These are phyloP conservation scores for Planoprotostelium fungivorum DNA, from an alignment of 78 protist species.

Conservation along the genomic window DNA sequence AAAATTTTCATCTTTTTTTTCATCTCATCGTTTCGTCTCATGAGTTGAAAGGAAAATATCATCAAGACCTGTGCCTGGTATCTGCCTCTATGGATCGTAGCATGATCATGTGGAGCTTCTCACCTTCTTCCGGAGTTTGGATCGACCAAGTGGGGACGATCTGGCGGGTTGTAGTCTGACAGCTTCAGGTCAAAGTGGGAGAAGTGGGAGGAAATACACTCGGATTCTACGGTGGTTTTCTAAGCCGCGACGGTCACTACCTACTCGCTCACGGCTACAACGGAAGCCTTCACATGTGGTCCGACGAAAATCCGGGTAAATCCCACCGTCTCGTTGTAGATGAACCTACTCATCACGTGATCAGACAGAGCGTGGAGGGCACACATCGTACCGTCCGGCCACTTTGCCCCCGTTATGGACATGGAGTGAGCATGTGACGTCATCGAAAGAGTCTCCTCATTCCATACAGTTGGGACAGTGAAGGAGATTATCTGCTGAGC, in stretches of 20 bases:
- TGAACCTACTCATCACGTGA: neutral
- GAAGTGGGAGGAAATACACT: conserved; percentile 68
- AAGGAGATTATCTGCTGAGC: neutral
- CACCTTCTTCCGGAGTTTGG: conserved; percentile 49
- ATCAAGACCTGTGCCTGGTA: conserved; percentile 30
- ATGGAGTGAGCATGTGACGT: conserved; percentile 28
- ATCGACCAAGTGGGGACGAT: conserved; percentile 24
- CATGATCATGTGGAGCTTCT: conserved; percentile 52
- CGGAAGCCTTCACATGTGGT: conserved; percentile 62
- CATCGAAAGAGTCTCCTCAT: neutral
- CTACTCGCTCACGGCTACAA: conserved; percentile 58
- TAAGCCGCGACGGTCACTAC: conserved; percentile 20
- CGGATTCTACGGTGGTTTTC: conserved; percentile 42
- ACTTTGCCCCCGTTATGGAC: conserved; percentile 60
- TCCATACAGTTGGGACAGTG: neutral
- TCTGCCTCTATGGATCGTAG: conserved; percentile 67
- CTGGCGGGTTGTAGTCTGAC: too few relatives aligned
- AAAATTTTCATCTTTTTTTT: neutral
- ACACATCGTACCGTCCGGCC: conserved; percentile 36
- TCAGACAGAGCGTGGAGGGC: conserved; percentile 31
- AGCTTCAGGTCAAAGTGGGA: conserved; percentile 35
- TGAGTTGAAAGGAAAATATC: neutral
- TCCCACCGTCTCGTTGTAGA: too few relatives aligned
- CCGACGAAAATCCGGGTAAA: too few relatives aligned
- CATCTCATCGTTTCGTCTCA: too few relatives aligned